Percentiles rank a stretch among this genome's conserved stretches.
Conservation (phyloP, 2,329 filamentous ascomycete species). For the Coniochaeta sp. region DNA sequence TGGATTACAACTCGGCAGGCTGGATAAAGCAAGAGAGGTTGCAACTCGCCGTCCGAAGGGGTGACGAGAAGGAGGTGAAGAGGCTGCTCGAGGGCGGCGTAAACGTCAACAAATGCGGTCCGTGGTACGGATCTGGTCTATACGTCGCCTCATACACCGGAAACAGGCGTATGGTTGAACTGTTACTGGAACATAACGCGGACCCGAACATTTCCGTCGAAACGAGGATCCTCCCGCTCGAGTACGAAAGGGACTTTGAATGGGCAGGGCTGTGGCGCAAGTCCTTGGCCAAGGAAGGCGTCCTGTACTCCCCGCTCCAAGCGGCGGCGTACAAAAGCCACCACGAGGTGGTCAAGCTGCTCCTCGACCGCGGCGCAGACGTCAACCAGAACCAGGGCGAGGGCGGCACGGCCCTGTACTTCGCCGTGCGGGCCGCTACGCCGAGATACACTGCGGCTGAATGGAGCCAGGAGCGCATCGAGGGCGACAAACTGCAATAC, state of each 20-base stretch:
- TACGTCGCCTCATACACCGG: not conserved
- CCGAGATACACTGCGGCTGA: not conserved
- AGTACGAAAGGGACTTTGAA: not conserved
- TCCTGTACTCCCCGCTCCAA: not conserved
- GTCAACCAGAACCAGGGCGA: not conserved
- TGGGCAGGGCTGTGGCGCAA: not conserved
- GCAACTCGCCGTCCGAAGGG: not conserved
- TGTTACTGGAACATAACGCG: not conserved
- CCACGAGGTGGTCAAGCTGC: not conserved
- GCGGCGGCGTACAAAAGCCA: not conserved
- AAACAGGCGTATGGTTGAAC: not conserved
- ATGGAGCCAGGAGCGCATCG: not conserved
- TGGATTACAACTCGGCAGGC: not conserved
- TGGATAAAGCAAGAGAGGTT: not conserved
- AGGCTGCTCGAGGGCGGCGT: not conserved
- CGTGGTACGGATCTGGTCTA: not conserved
- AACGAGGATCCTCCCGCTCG: not conserved
- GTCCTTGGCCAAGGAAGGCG: not conserved
- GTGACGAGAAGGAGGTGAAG: not conserved
- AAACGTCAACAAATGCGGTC: not conserved
- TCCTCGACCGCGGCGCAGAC: not conserved
- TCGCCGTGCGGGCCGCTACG: not conserved
- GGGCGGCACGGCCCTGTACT: not conserved
- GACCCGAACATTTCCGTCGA: not conserved
- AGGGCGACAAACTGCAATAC: not conserved